phyloP scores from a whole-genome alignment of 805 yeast species.

The Metschnikowia corniflorae region DNA sequence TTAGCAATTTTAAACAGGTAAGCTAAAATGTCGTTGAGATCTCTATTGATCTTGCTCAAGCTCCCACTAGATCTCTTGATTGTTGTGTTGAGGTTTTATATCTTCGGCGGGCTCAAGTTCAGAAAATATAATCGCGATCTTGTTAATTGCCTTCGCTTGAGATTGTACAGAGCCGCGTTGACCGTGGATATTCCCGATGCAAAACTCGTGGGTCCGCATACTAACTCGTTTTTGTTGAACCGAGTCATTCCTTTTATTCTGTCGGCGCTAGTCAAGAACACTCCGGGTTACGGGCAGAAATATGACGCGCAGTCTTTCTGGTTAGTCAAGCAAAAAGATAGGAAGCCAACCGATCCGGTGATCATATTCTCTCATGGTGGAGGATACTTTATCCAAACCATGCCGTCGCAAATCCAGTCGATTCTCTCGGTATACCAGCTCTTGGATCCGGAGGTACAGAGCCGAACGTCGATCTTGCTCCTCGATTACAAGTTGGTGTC shows the following conservation, averaged over 20 bases:
- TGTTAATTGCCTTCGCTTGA: conserved; percentile 14
- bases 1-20: too few relatives aligned
- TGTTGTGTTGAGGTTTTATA: conserved; percentile 15
- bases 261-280: conserved; percentile 7
- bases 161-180: conserved; percentile 12
- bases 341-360: conserved; percentile 26
- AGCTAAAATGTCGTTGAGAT: too few relatives aligned
- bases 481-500: conserved; percentile 33
- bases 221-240: conserved; percentile 14
- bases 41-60: conserved; percentile 9
- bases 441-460: conserved; percentile 22
- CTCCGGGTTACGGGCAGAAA: conserved; percentile 31
- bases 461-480: conserved; percentile 23
- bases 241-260: conserved; percentile 11
- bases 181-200: conserved; percentile 15
- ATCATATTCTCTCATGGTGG: conserved; percentile 40
- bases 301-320: conserved; percentile 31
- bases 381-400: conserved; percentile 32
- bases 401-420: conserved; percentile 28
- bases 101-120: conserved; percentile 16
- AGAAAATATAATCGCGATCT: conserved; percentile 14
- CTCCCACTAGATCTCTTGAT: conserved; percentile 14
- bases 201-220: conserved; percentile 12
- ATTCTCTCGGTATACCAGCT: conserved; percentile 28
- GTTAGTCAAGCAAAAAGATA: conserved; percentile 29